Percentiles rank a stretch among this genome's conserved stretches.
Evolutionary conservation across 2,329 filamentous ascomycete species (phyloP).

Genomic region (Basipetospora sp.): DNA sequence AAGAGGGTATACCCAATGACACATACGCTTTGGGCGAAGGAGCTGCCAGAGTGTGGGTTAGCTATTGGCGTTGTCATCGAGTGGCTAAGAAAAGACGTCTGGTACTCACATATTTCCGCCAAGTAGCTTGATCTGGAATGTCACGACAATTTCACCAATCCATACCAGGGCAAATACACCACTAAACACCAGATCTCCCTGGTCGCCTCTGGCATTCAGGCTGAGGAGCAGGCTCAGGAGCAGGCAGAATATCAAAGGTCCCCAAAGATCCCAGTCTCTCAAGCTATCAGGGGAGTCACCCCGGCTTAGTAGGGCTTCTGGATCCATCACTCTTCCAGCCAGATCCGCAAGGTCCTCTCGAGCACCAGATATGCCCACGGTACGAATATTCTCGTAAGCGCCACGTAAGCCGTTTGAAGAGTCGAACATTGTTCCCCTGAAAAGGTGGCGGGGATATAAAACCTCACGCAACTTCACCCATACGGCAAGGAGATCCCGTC

Average conservation of each 20-base stretch:
- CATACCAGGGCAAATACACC: constrained; percentile 94
- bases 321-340: constrained; percentile 47
- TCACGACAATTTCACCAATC: constrained; percentile 92
- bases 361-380: constrained; percentile 42
- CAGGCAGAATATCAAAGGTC: constrained; percentile 85
- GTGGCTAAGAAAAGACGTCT: not conserved
- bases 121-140: constrained; percentile 90
- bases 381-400: constrained; percentile 46
- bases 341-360: constrained; percentile 47
- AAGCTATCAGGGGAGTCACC: constrained; percentile 76
- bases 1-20: constrained; percentile 98
- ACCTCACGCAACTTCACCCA: constrained; percentile 99
- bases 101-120: constrained; percentile 95
- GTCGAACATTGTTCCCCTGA: constrained; percentile 54
- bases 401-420: constrained; percentile 38
- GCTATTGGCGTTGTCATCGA: no score
- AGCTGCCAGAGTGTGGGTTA: constrained; percentile 51
- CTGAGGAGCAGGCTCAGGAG: constrained; percentile 77
- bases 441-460: constrained; percentile 84
- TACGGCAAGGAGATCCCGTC: constrained; percentile 76
- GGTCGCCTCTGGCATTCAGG: constrained; percentile 60
- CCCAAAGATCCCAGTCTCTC: constrained; percentile 96
- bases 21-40: constrained; percentile 92
- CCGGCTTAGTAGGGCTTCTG: constrained; percentile 43
- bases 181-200: constrained; percentile 81